Evolutionary conservation across 805 yeast genomes (phyloP), one percentile per base, ranked within the genome.

Genomic region (Spathaspora boniae): DNA sequence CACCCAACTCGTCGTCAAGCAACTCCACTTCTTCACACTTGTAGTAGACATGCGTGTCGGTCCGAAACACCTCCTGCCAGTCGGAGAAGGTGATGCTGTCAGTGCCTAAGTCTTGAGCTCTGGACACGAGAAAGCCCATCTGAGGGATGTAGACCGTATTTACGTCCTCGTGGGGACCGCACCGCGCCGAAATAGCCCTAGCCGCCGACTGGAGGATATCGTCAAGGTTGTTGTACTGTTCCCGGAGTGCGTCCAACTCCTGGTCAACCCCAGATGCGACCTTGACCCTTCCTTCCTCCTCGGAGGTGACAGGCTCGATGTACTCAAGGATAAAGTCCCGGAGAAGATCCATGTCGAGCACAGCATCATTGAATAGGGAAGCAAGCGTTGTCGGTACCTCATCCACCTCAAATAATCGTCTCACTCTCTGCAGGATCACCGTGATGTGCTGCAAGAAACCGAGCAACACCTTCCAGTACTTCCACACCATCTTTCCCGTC

Each of bases 111-210:
- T 36, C 35, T n/a, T 30, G 20, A 17, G 12, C 26, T 18, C n/a
- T 24, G 4, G 39, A 39, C 16, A 39, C 23, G n/a, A 35, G 29
- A 19, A 39, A 39, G 3, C 43, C 43, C 17, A 39, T 15, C 26
- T 39, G 43, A 1, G 39, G 39, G 16, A 39, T 34, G 16, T 39
- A 39, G 4, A 34, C 39, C 16, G 22, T 31, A 22, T 35, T 31
- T 5, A 35, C n/a, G 6, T 14, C 5, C n/a, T 39, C 33, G 16
- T 15, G 11, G 18, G 32, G 26, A 5, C n/a, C 11, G n/a, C 23
- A 26, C n/a, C 23, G 16, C 25, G 15, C 20, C 7, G 25, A 25
- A 6, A 31, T 33, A 4, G 11, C 17, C 19, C 36, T 29, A 2
- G 36, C 39, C 6, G 29, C 26, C 11, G 20, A 11, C 20, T 35